Evolutionary conservation across 768 basidiomycete species (phyloP).

Genomic region (Rhodocollybia butyracea): DNA sequence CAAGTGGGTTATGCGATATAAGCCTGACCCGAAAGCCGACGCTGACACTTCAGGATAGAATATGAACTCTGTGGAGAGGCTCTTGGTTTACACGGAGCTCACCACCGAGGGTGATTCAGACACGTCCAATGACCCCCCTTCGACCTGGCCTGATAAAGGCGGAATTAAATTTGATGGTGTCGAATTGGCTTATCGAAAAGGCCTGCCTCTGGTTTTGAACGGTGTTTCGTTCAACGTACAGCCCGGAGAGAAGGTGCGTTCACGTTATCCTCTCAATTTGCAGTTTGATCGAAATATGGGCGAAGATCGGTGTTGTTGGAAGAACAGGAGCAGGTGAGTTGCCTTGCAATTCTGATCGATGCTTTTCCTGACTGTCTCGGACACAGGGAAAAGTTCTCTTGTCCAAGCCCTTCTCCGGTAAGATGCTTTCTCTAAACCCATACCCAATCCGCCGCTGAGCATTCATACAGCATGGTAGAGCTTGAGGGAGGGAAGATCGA

Average conservation of each 20-base stretch:
- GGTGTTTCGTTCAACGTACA: constrained; percentile 54
- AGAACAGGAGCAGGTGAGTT: constrained; percentile 40
- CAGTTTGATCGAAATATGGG: not conserved
- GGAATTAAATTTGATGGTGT: constrained; percentile 54
- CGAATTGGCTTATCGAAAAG: constrained; percentile 53
- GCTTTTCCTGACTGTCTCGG: not conserved
- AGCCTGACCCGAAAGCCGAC: too few relatives aligned
- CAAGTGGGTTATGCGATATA: constrained; percentile 24
- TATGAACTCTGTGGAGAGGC: constrained; percentile 71
- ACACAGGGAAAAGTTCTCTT: constrained; percentile 50
- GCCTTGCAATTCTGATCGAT: constrained; percentile 3
- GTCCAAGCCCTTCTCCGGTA: constrained; percentile 57
- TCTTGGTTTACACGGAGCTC: constrained; percentile 65
- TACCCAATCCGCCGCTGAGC: not conserved
- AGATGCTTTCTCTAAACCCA: constrained; percentile 18
- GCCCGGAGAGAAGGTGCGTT: constrained; percentile 63
- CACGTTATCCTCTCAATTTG: not conserved
- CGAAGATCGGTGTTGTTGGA: constrained; percentile 17
- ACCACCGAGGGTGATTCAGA: constrained; percentile 46
- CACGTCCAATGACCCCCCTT: constrained; percentile 43
- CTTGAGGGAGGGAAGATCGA: constrained; percentile 48
- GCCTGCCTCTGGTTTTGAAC: constrained; percentile 63
- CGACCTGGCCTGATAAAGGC: constrained; percentile 51
- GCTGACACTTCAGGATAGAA: constrained; percentile 24
- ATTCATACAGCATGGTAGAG: constrained; percentile 50